phyloP scores from a whole-genome alignment of 129 eudicot species.

The Pittosporum tobira region DNA sequence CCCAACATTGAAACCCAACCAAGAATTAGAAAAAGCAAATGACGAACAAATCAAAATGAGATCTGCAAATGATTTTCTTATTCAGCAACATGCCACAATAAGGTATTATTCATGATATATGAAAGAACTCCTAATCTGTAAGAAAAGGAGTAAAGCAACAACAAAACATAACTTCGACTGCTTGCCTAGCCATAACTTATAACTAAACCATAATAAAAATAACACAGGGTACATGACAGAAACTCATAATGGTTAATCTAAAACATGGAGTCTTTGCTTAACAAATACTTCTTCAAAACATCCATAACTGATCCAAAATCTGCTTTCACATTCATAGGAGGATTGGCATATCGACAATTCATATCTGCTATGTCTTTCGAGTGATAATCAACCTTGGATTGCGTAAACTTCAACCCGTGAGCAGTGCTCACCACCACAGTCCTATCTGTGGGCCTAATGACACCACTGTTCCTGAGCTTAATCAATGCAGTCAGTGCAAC shows the following conservation, averaged over 20 bases:
- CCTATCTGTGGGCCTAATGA: conserved; percentile 33
- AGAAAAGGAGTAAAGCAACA: not conserved
- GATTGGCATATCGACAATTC: conserved; percentile 36
- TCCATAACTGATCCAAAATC: conserved; percentile 54
- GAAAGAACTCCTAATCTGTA: conserved; percentile 7
- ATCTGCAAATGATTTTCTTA: conserved; percentile 1
- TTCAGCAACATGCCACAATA: not conserved
- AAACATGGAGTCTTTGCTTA: conserved; percentile 25
- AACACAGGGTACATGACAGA: conserved; percentile 16
- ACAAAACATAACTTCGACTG: not conserved
- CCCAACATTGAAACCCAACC: too few species aligned
- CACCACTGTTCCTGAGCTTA: conserved; percentile 40
- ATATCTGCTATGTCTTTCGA: conserved; percentile 34
- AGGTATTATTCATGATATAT: not conserved
- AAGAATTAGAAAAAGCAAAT: too few species aligned
- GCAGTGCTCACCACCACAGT: conserved; percentile 56
- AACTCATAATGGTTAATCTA: conserved; percentile 5
- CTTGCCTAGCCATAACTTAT: not conserved
- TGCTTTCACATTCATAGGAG: conserved; percentile 42
- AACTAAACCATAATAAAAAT: conserved; percentile 3
- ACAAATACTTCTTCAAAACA: conserved; percentile 38
- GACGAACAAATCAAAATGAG: too few species aligned
- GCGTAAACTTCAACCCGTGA: conserved; percentile 48
- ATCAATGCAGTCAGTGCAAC: conserved; percentile 41
- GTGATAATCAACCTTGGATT: conserved; percentile 43